Evolutionary conservation across 2,329 filamentous ascomycete species (phyloP), one percentile per base, ranked within the genome.

Genomic region (Botrytis squamosa): DNA sequence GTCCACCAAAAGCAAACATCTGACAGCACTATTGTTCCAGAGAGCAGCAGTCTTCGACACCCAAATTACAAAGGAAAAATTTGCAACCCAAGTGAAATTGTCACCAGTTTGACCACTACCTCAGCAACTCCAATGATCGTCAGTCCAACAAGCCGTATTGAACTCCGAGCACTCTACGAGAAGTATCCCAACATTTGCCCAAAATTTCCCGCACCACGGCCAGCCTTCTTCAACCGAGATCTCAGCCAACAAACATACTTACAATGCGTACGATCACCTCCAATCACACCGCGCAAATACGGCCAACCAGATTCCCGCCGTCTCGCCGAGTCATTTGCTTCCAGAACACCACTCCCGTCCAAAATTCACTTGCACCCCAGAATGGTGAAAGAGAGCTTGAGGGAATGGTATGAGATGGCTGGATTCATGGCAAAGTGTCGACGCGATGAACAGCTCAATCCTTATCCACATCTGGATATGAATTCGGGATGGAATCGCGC

Each of bases 401-500:
- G 33, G 22, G 46, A 67, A 36, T 72, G 70, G 70, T 55, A 55
- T 36, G 40, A 59, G 36, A 67, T 67, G 42, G 46, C 33, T 16
- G 62, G 49, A 25, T 55, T 44, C 29, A 67, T 67, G 62, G 63
- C 36, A 1, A 59, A 57, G 22, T 68, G 62, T 5, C 29, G 38
- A 44, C 55, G n/a, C 7, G 62, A 52, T 18, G 52, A 67, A 18
- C 38, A 69, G 14, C 25, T 38, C 4, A 46, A 73, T 46, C 71
- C 71, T 6, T 73, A 67, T 42, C 42, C 64, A 18, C n/a, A 70
- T 42, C 2, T 70, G 33, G 25, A 69, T n/a, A 1, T 73, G 42
- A 70, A 73, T 25, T 40, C 60, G 33, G 71, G 71, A 12, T 73
- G 71, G 71, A 70, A 55, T 16, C 46, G 71, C 5, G 64, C 49